phyloP scores from a whole-genome alignment of 495 filamentous ascomycete species.

The Tuber umbilicatum region DNA sequence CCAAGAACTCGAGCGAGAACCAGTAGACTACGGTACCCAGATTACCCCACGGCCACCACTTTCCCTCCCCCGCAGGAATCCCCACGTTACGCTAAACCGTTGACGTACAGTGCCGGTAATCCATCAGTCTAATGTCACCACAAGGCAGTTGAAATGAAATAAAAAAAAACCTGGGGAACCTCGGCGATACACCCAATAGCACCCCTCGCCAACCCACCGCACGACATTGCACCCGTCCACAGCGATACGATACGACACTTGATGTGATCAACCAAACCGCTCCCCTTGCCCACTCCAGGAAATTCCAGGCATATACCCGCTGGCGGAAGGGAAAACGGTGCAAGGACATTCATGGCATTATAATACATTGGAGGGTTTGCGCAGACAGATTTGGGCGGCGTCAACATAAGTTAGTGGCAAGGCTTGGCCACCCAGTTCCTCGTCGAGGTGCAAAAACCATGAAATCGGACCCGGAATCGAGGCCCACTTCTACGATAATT shows the following conservation, averaged over 20 bases:
- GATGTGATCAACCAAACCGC: neutral
- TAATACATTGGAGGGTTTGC: too few species aligned
- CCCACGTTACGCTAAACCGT: neutral
- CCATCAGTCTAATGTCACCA: neutral
- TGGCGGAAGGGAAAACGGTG: neutral
- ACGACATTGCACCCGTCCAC: neutral
- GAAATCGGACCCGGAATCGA: too few species aligned
- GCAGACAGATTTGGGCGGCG: too few species aligned
- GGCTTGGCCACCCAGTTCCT: too few species aligned
- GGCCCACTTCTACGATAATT: too few species aligned
- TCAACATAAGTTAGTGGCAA: too few species aligned
- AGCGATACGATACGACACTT: neutral
- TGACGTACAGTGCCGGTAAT: neutral
- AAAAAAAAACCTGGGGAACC: neutral
- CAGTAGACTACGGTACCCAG: constrained; percentile 1
- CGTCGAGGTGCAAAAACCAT: too few species aligned
- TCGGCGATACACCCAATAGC: neutral
- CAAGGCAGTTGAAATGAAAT: neutral
- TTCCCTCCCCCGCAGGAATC: neutral
- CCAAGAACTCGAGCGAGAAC: neutral
- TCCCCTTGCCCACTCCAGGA: neutral
- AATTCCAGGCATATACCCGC: neutral
- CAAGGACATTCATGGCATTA: too few species aligned
- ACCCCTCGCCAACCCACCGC: neutral
- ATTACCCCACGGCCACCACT: neutral